Base-by-base conservation (phyloP, 352 stramenopile genomes). In the Globisporangium yorkense region DNA sequence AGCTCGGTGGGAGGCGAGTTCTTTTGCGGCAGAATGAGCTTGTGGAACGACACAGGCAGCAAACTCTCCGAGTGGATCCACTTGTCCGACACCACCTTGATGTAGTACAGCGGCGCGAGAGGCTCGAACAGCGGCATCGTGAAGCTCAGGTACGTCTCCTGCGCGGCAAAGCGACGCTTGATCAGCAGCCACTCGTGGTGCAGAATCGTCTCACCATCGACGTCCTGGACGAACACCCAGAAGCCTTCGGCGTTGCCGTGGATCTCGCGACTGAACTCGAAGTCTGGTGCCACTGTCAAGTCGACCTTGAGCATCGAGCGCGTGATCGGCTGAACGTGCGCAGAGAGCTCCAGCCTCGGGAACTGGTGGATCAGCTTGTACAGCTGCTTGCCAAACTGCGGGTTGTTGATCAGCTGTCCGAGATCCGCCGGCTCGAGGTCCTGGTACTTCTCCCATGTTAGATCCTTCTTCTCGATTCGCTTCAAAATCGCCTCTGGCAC, bases 281-380 rank as follows among this genome's bases (percentile, higher is more conserved):
- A 99, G 70, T 99, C 97, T 33, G 97, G 94, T 2, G 89, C 90
- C 51, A 99, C 75, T 2, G 88, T 97, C 46, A 99, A 70, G 59
- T 99, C 97, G 18, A 95, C 84, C 65, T 94, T 92, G 21, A 99
- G 80, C 75, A 99, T 96, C 2, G 93, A 98, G 37, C 97, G 80
- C 37, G 97, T 99, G 58, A 99, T 98, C 3, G 98, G 98, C 71
- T 99, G 97, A 49, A 99, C 96, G 56, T 98, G 89, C 16, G 96
- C 97, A 4, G 89, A 92, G 0, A 99, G 72, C 52, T 99, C 94
- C 6, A 99, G 70, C 39, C 96, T 92, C 0, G 98, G 98, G 66
- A 99, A 99, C 71, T 99, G 94, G 77, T 99, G 96, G 18, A 99
- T 97, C 61, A 99, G 78, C 58, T 96, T 97, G 80, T 99, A 97